phyloP scores from a whole-genome alignment of 169 alveolate species.

The Theileria annulata region DNA sequence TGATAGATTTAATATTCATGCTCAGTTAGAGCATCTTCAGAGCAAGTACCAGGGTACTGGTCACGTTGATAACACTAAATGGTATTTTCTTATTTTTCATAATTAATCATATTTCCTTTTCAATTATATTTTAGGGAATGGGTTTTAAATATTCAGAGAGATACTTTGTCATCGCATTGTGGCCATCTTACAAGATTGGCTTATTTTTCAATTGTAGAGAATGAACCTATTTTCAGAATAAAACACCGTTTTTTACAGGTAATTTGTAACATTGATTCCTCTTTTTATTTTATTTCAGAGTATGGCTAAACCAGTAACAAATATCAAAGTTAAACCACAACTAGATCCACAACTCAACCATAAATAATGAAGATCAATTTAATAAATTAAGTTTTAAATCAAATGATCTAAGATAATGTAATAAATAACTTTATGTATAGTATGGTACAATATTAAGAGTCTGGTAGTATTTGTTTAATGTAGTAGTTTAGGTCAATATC shows the following conservation, averaged over 20 bases:
- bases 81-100: constrained; percentile 75
- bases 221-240: constrained; percentile 84
- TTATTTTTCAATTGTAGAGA: constrained; percentile 89
- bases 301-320: constrained; percentile 59
- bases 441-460: background rate
- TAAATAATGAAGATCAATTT: too few relatives aligned
- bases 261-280: background rate
- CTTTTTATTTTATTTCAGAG: constrained; percentile 28
- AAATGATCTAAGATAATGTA: background rate
- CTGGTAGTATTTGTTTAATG: background rate
- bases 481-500: background rate
- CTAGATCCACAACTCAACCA: background rate
- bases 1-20: constrained; percentile 86
- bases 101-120: background rate
- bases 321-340: constrained; percentile 34
- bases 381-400: too few relatives aligned
- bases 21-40: constrained; percentile 92
- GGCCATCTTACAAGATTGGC: constrained; percentile 90
- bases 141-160: constrained; percentile 89
- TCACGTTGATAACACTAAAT: constrained; percentile 87
- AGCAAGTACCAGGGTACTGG: constrained; percentile 96
- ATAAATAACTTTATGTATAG: background rate
- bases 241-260: constrained; percentile 84
- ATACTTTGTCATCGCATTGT: constrained; percentile 89
- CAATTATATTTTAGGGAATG: constrained; percentile 83